phyloP scores from a whole-genome alignment of 179 eudicot species.

The Carnegiea gigantea region DNA sequence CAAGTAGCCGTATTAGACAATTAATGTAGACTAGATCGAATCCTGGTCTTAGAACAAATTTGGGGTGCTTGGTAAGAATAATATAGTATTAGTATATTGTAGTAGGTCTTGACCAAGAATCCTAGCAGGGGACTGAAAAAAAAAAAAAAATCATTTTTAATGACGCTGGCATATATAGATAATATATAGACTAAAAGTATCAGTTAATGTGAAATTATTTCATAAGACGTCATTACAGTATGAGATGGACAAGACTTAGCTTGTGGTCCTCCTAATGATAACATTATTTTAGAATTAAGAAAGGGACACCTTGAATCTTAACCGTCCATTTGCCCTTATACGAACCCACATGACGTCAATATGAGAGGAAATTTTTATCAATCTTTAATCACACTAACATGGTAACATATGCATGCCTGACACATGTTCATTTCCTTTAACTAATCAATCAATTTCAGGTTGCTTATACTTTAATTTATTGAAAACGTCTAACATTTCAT shows the following conservation, averaged over 20 bases:
- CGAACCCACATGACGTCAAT: neutral
- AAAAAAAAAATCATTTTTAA: neutral
- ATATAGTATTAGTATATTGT: neutral
- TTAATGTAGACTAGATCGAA: neutral
- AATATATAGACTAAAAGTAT: no score
- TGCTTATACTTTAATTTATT: neutral
- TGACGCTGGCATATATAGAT: neutral
- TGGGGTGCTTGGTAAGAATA: neutral
- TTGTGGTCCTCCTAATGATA: slow-evolving; percentile 8
- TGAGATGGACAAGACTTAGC: neutral
- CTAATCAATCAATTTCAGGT: neutral
- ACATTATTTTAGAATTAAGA: neutral
- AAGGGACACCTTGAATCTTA: neutral
- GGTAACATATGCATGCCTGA: slow-evolving; percentile 1
- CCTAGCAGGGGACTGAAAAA: neutral
- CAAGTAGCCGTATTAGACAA: neutral
- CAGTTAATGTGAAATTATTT: no score
- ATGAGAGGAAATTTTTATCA: neutral
- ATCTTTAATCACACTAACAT: neutral
- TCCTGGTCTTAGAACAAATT: neutral
- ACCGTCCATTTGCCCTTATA: slow-evolving; percentile 21
- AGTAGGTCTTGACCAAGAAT: neutral
- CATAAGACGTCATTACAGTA: neutral
- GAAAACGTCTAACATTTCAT: neutral
- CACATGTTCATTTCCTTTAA: slow-evolving; percentile 1